Base-by-base conservation (phyloP, 1,284 basidiomycete genomes). In the Apiotrichum brassicae region DNA sequence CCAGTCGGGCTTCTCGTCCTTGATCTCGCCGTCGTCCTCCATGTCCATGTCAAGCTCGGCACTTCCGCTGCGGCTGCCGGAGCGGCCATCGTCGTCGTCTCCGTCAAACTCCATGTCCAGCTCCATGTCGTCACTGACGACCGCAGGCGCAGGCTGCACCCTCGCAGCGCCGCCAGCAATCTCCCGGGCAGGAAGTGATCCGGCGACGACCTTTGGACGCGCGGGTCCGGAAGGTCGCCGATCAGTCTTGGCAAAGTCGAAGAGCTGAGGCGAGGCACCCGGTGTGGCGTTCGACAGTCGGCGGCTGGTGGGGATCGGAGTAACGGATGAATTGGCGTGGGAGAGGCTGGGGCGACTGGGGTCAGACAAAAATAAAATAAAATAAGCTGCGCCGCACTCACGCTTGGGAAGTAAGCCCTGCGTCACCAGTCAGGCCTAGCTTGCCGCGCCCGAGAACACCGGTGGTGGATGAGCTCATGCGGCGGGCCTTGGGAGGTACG, bases 241-340 rank as follows among this genome's bases (percentile, higher is more conserved):
- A 51, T 70, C 69, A 19, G 65, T 70, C 57, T 66, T 70, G 33
- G 66, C 59, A 51, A 71, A 71, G 53, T 71, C 69, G 49, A 67
- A 71, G 4, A 71, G 52, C 45, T 66, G 63, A 8, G 68, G 68
- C 11, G 58, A 51, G n/a, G 53, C 52, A 9, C 37, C 42, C 13
- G 39, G 24, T 13, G 49, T 46, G 19, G 58, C 48, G 20, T 56
- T 56, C 16, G 60, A 62, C 6, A 63, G 56, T 24, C 64, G 56
- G 24, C 67, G 65, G 38, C 56, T 57, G 18, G 59, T 34, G 6
- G 43, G 59, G 11, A 64, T 57, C 8, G 62, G 50, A 6, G 62
- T 43, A 28, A 48, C 54, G 19, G 43, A 32, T 20, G 58, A 60
- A 4, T 64, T 62, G 7, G 57, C 41, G 23, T 44, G 32, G 9